Evolutionary conservation across 2,329 filamentous ascomycete species (phyloP).

Genomic region (Polytolypa hystricis): DNA sequence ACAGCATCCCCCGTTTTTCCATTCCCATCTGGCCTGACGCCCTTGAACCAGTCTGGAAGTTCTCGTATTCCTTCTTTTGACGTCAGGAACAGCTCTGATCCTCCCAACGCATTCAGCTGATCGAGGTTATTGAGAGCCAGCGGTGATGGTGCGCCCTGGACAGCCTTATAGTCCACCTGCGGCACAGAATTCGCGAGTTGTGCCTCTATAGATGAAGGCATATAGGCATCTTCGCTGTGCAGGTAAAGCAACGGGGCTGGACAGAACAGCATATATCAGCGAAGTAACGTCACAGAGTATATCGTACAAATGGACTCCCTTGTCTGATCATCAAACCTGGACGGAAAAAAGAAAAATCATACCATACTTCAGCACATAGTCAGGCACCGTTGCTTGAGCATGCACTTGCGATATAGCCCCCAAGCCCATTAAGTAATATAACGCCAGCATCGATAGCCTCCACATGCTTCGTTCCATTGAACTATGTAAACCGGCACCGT

Average conservation of each 20-base stretch:
- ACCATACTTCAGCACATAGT: constrained; percentile 39
- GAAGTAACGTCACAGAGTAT: not conserved
- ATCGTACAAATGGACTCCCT: not conserved
- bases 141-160: constrained; percentile 28
- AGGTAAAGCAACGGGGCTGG: constrained; percentile 44
- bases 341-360: constrained; percentile 6
- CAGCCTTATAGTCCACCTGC: constrained; percentile 30
- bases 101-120: constrained; percentile 35
- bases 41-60: constrained; percentile 39
- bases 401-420: not conserved
- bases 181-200: constrained; percentile 39
- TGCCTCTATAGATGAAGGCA: constrained; percentile 38
- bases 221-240: constrained; percentile 37
- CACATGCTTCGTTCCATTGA: too few species aligned
- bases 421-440: too few species aligned
- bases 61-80: constrained; percentile 38
- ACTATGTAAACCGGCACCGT: too few species aligned
- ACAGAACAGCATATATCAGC: too few species aligned
- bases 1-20: constrained; percentile 42
- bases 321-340: not conserved
- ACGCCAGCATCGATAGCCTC: too few species aligned
- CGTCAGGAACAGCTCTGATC: constrained; percentile 39
- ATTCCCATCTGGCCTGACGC: constrained; percentile 40
- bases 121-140: constrained; percentile 40
- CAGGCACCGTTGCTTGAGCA: constrained; percentile 23